Percentiles rank a stretch among this genome's conserved stretches.
Evolutionary conservation across 768 basidiomycete species (phyloP).

Genomic region (Glaciozyma antarctica): DNA sequence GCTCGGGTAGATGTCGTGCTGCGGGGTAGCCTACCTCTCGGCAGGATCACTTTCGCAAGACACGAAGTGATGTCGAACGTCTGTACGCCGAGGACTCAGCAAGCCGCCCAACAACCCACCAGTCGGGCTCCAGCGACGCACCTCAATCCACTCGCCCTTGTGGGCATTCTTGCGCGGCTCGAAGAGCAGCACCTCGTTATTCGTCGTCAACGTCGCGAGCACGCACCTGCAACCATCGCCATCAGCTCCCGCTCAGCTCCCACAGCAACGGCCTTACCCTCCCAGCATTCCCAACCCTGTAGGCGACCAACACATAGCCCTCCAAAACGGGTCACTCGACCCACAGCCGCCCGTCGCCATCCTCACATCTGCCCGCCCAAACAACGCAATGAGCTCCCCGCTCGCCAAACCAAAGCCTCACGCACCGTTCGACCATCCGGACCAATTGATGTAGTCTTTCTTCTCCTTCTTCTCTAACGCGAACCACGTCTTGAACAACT

Average conservation of each 20-base stretch:
- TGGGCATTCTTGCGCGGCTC: conserved; percentile 13
- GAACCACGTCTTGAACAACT: not conserved
- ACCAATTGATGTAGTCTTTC: conserved; percentile 16
- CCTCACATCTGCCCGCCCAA: not conserved
- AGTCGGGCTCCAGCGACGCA: not conserved
- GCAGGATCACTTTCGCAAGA: not conserved
- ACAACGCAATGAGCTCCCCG: not conserved
- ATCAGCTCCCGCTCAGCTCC: not conserved
- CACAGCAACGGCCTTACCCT: not conserved
- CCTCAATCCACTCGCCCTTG: conserved; percentile 23
- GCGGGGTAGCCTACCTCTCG: not conserved
- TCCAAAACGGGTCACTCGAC: conserved; percentile 4
- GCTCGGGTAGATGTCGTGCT: no score
- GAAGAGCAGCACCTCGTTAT: conserved; percentile 15
- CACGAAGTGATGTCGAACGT: conserved; percentile 11
- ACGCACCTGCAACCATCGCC: conserved; percentile 2
- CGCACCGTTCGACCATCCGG: conserved; percentile 7
- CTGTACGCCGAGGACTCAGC: not conserved
- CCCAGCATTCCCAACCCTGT: conserved; percentile 13
- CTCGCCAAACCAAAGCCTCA: not conserved
- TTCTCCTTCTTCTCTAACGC: conserved; percentile 11
- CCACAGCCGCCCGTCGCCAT: not conserved
- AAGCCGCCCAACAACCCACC: not conserved
- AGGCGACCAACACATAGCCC: conserved; percentile 6
- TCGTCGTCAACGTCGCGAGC: conserved; percentile 14